These are phyloP conservation scores for Suillus subluteus DNA, from an alignment of 768 basidiomycete genomes.

Conservation along the genomic window DNA sequence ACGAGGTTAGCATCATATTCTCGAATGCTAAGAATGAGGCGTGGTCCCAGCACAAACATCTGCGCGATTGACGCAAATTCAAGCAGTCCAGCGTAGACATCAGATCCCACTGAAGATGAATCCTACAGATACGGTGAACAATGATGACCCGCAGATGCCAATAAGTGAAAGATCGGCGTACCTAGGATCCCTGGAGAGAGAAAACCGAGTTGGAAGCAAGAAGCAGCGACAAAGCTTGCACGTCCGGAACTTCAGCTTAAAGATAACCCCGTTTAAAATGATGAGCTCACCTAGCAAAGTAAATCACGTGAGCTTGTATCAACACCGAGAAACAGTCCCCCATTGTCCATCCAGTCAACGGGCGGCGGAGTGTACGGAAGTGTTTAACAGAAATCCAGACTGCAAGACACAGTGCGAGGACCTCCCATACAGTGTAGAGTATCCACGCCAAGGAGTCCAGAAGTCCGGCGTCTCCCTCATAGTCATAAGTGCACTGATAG, in stretches of 20 bases:
- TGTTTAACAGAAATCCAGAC: constrained; percentile 2
- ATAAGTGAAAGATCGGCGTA: neutral
- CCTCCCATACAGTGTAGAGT: constrained; percentile 1
- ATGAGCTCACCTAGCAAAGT: neutral
- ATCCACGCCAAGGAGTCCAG: neutral
- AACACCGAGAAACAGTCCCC: neutral
- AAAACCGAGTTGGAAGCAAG: neutral
- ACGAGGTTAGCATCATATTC: neutral
- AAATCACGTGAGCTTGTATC: neutral
- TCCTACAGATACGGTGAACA: neutral
- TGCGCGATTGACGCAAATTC: neutral
- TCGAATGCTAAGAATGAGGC: constrained; percentile 4
- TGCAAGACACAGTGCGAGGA: constrained; percentile 5
- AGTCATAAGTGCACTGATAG: neutral
- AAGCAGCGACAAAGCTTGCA: neutral
- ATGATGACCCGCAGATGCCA: neutral
- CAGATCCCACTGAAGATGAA: neutral
- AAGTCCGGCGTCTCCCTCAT: neutral
- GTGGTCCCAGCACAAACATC: constrained; percentile 6
- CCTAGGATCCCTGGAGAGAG: neutral
- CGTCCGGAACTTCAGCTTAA: neutral
- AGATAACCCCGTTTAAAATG: neutral
- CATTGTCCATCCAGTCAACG: neutral
- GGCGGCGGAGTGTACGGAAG: neutral
- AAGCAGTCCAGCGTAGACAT: neutral